Evolutionary conservation across 176 grass and related monocot genomes (phyloP).

Genomic region (Elaeis guineensis): DNA sequence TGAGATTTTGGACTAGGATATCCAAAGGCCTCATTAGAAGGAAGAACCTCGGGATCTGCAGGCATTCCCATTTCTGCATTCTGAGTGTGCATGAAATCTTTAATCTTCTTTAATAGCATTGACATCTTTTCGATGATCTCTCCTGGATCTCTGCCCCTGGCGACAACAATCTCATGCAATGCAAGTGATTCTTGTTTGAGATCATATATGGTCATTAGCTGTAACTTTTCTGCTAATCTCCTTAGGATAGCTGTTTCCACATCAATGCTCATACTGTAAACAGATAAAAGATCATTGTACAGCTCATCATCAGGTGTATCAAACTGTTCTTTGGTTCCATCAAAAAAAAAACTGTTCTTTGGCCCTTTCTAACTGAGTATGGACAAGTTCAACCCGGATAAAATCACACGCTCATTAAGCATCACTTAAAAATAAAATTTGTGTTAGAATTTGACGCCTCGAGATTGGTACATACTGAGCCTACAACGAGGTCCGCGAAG

Average conservation of each 20-base stretch:
- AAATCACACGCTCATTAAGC: conserved; percentile 1
- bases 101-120: conserved; percentile 71
- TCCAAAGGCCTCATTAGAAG: neutral
- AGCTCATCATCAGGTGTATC: conserved; percentile 61
- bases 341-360: conserved; percentile 78
- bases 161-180: conserved; percentile 66
- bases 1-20: too few species aligned
- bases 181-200: conserved; percentile 78
- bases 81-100: conserved; percentile 75
- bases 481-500: too few species aligned
- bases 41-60: conserved; percentile 19
- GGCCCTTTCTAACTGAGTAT: conserved; percentile 82
- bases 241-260: conserved; percentile 40
- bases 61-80: conserved; percentile 32
- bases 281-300: conserved; percentile 61
- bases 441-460: too few species aligned
- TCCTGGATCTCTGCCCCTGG: conserved; percentile 43
- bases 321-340: conserved; percentile 77
- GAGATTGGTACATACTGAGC: too few species aligned
- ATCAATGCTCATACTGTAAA: conserved; percentile 43
- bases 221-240: conserved; percentile 73
- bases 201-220: conserved; percentile 65
- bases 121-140: conserved; percentile 57
- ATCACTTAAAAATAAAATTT: neutral
- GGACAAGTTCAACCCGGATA: conserved; percentile 79